phyloP scores from a whole-genome alignment of 805 yeast genomes.

The Schwanniomyces occidentalis region DNA sequence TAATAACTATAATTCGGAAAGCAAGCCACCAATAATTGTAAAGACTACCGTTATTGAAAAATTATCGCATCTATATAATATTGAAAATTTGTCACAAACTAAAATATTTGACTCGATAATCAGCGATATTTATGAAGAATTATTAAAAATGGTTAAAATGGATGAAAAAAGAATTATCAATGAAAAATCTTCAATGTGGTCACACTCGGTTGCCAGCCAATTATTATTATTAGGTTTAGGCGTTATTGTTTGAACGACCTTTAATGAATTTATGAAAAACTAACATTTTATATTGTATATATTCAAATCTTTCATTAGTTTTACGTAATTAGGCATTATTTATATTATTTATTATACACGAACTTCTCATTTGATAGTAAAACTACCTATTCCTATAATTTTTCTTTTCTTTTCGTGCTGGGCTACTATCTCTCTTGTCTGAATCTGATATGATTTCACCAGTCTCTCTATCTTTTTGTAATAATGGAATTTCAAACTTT shows the following conservation, averaged over 20 bases:
- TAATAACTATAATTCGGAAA: constrained; percentile 36
- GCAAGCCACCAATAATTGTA: constrained; percentile 30
- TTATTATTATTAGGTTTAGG: constrained; percentile 58
- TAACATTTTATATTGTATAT: too few species aligned
- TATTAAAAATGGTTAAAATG: constrained; percentile 52
- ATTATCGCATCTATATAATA: constrained; percentile 37
- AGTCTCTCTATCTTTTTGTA: constrained; percentile 16
- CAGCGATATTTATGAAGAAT: constrained; percentile 58
- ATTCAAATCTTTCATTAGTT: too few species aligned
- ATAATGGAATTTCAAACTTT: constrained; percentile 25
- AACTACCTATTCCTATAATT: too few species aligned
- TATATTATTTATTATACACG: background rate
- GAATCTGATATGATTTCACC: constrained; percentile 6
- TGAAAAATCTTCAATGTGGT: constrained; percentile 54
- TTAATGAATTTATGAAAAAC: too few species aligned
- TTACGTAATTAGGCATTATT: background rate
- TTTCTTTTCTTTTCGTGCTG: too few species aligned
- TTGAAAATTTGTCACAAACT: constrained; percentile 39
- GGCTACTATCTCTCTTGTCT: background rate
- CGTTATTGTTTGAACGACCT: constrained; percentile 46
- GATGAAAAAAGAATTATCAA: constrained; percentile 50
- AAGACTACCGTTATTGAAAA: constrained; percentile 43
- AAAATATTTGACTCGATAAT: constrained; percentile 51
- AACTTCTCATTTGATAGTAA: background rate
- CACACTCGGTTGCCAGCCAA: constrained; percentile 60